phyloP scores from a whole-genome alignment of 495 filamentous ascomycete species.

The Polyplosphaeria fusca region DNA sequence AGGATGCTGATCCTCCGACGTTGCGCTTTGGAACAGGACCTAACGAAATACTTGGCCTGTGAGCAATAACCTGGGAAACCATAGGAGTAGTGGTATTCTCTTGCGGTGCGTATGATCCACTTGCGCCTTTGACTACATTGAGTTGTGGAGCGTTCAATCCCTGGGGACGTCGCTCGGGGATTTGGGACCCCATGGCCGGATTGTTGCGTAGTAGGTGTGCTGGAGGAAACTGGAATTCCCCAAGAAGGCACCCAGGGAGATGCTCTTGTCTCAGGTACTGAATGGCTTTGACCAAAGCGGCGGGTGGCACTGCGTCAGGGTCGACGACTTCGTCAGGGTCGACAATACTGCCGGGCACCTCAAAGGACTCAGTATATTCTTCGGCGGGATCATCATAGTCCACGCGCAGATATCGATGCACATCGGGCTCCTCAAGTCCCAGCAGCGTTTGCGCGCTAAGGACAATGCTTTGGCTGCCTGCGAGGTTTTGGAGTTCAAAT shows the following conservation, averaged over 20 bases:
- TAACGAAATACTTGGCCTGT: too few species aligned
- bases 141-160: too few species aligned
- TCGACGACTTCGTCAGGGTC: slow-evolving; percentile 7
- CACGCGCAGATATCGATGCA: neutral
- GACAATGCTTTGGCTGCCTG: neutral
- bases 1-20: too few species aligned
- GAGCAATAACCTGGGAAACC: too few species aligned
- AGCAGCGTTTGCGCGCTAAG: neutral
- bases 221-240: slow-evolving; percentile 19
- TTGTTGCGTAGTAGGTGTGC: too few species aligned
- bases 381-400: neutral
- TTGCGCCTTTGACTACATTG: too few species aligned
- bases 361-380: neutral
- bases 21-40: too few species aligned
- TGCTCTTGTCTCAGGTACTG: slow-evolving; percentile 3
- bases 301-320: slow-evolving; percentile 4
- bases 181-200: too few species aligned
- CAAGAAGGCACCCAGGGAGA: slow-evolving; percentile 6
- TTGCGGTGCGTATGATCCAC: too few species aligned
- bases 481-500: neutral
- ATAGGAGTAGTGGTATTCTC: too few species aligned
- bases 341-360: slow-evolving; percentile 5
- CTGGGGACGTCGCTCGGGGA: too few species aligned
- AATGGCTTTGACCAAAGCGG: slow-evolving; percentile 2
- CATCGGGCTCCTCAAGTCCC: neutral